Percentiles rank a stretch among this genome's conserved stretches.
These are phyloP conservation scores for Neofusicoccum kwambonambiense DNA, from an alignment of 2,329 filamentous ascomycete species.

Conservation along the genomic window DNA sequence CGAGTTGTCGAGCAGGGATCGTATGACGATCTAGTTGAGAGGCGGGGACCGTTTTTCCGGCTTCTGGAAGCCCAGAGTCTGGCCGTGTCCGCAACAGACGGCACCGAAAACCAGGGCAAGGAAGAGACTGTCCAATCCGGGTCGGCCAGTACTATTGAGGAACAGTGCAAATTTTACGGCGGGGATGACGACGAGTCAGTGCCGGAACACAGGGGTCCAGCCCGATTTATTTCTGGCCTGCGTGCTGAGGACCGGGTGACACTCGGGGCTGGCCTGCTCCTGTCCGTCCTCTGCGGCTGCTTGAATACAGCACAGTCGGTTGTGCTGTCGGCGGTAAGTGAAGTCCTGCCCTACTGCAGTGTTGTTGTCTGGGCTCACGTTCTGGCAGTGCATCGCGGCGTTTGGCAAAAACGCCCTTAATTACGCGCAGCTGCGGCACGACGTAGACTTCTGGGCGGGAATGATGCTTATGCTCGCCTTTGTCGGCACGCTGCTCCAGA, in stretches of 20 bases:
- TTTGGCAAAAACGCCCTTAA: slow-evolving; percentile 6
- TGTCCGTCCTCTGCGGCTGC: slow-evolving; percentile 73
- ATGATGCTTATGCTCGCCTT: slow-evolving; percentile 19
- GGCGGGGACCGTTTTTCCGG: slow-evolving; percentile 72
- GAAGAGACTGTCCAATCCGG: background rate
- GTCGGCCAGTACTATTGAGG: background rate
- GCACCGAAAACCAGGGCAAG: no score
- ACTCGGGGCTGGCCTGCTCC: slow-evolving; percentile 62
- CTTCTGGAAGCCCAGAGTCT: slow-evolving; percentile 81
- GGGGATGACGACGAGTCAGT: no score
- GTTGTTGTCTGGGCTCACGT: background rate
- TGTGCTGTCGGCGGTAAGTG: slow-evolving; percentile 12
- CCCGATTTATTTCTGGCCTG: background rate
- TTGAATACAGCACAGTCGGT: slow-evolving; percentile 76
- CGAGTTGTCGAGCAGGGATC: slow-evolving; percentile 90
- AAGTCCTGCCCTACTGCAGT: background rate
- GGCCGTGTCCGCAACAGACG: slow-evolving; percentile 14
- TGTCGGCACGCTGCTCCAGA: background rate
- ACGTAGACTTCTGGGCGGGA: slow-evolving; percentile 13
- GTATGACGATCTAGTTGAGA: slow-evolving; percentile 74
- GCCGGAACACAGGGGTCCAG: background rate
- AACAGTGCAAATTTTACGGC: background rate
- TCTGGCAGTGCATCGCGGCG: slow-evolving; percentile 1
- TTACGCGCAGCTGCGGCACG: background rate
- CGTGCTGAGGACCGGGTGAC: background rate